Evolutionary conservation across 306 rosid genomes (phyloP), one percentile per base, ranked within the genome.

Genomic region (cucumber (Cucumis sativus)): DNA sequence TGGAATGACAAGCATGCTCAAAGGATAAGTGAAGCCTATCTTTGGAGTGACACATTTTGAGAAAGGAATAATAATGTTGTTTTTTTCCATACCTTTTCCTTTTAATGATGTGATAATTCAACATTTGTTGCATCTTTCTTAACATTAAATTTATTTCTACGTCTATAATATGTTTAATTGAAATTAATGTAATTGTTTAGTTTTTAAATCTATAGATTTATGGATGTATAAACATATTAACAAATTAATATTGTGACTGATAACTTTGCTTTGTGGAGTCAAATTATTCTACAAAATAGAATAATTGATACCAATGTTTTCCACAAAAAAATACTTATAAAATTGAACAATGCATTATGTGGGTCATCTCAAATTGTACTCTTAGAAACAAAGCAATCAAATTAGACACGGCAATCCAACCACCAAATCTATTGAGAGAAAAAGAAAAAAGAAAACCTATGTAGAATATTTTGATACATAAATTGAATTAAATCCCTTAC

Each of bases 361-460:
- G 76, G 76, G 76, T 71, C 76, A 47, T 25, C 23, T 71, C 20
- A 71, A 23, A 71, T 18, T n/a, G 60, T 71, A 71, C 23, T 49
- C 40, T 70, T 23, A 8, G 21, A 47, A 47, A 47, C 43, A 71
- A 49, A 71, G 60, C 37, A 71, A 47, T 49, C 76, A 51, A 51
- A 47, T 25, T 71, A 47, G 76, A 71, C 76, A 71, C 76, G 21
- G 15, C 60, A 71, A 71, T 71, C 76, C 61, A 51, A 71, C 76
- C 76, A 71, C 76, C 60, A 71, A 47, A 71, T 71, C 76, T 71
- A 49, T 23, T 28, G 30, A 8, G 23, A 0, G 7, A 21, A n/a
- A 69, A 21, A 13, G 11, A 67, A 39, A 28, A 28, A 28, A 28
- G 3, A 67, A 68, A 20, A 40, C 10, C 12, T 71, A 43, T 25